phyloP scores from a whole-genome alignment of 140 eudicot genomes.

The Anethum foeniculum region DNA sequence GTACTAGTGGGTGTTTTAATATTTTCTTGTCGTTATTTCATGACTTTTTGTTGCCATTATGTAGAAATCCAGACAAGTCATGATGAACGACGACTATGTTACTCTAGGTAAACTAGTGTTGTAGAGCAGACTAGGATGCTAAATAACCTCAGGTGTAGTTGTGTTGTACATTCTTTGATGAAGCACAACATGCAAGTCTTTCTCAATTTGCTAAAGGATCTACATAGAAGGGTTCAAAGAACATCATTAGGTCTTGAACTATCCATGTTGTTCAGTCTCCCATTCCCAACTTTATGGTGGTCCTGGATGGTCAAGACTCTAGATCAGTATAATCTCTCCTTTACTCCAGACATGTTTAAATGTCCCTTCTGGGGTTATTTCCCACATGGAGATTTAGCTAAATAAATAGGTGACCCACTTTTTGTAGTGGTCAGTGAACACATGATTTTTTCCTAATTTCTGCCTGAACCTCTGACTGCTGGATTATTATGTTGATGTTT shows the following conservation, averaged over 20 bases:
- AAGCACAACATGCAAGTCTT: neutral
- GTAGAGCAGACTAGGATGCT: neutral
- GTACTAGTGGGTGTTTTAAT: constrained; percentile 26
- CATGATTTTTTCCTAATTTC: constrained; percentile 6
- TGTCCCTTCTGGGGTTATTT: constrained; percentile 14
- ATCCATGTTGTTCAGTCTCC: constrained; percentile 14
- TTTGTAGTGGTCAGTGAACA: constrained; percentile 21
- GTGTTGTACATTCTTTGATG: neutral
- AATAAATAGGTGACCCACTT: constrained; percentile 12
- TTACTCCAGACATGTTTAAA: constrained; percentile 4
- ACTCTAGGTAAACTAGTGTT: constrained; percentile 1
- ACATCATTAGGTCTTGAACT: neutral
- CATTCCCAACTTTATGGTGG: constrained; percentile 13
- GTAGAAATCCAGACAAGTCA: neutral
- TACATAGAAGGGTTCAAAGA: neutral
- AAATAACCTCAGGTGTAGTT: neutral
- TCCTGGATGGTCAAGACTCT: constrained; percentile 2
- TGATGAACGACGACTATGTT: neutral
- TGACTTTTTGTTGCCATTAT: constrained; percentile 61
- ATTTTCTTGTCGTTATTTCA: neutral
- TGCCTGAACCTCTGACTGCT: constrained; percentile 10
- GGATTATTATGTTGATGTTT: constrained; percentile 3
- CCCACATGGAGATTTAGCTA: constrained; percentile 10
- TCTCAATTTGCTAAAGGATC: neutral
- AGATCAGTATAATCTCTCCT: constrained; percentile 3